Evolutionary conservation across 805 yeast species (phyloP), one percentile per base, ranked within the genome.

Genomic region (Cyberlindnera sargentensis): DNA sequence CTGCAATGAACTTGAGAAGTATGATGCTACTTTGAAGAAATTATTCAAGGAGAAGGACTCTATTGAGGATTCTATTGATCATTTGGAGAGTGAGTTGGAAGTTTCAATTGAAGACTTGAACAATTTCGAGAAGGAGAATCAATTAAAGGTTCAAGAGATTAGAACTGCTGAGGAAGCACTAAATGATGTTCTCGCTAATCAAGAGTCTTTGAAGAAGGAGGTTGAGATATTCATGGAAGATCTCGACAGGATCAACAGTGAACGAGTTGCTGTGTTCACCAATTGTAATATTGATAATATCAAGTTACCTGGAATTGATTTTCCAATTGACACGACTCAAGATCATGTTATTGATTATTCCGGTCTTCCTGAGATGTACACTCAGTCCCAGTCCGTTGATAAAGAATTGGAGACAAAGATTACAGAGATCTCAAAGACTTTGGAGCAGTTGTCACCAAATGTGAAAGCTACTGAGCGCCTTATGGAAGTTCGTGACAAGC

Each of bases 401-500:
- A 45, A 53, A 25, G 66, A 68, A 8, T 67, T 70, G 46, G 71
- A 63, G 9, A 59, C 56, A 2, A 65, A 65, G 36, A 68, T 77
- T 7, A 57, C 57, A n/a, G 65, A 58, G 3, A 47, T 64, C 8
- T 57, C 62, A 29, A 65, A 64, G 42, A 60, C 56, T 37, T 47
- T 67, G 41, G 53, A 60, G 38, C 39, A 53, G 43, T 39, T 88
- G 54, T 79, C 86, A 30, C 96, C 96, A n/a, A 88, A 88, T 60
- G 70, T 79, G 33, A 84, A 83, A 50, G 96, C 96, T 0, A 66
- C 75, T 29, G 95, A 85, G 41, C 72, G 96, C 53, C 72, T 87
- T 36, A 72, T 68, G 31, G 89, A 84, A 41, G 85, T 84, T 7
- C 80, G 83, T 48, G 67, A 61, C 6, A 77, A 78, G 50, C 69